These are phyloP conservation scores for Metschnikowia lochheadii DNA, from an alignment of 805 yeast species.

Conservation along the genomic window DNA sequence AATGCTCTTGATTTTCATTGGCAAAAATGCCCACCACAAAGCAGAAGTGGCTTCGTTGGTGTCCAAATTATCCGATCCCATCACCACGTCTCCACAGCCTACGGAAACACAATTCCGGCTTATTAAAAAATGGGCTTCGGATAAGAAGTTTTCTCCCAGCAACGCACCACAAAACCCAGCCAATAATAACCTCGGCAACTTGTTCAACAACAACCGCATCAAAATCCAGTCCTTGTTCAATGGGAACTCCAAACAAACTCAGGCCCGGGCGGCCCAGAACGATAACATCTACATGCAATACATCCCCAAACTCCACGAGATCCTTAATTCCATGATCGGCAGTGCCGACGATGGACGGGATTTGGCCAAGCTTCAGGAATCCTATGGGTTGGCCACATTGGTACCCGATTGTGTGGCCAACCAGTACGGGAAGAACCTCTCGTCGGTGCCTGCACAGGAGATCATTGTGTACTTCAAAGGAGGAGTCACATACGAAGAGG, in stretches of 20 bases:
- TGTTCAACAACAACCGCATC: conserved; percentile 32
- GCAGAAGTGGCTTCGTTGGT: conserved; percentile 24
- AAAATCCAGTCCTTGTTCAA: conserved; percentile 30
- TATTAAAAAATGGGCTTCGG: conserved; percentile 19
- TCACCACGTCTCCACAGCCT: conserved; percentile 28
- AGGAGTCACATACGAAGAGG: conserved; percentile 91
- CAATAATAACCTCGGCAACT: conserved; percentile 23
- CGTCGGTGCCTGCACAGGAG: conserved; percentile 48
- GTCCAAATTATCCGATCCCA: conserved; percentile 27
- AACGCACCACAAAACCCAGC: not conserved
- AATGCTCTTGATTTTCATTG: conserved; percentile 66
- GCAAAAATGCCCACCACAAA: conserved; percentile 54
- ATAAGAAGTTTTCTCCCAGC: not conserved
- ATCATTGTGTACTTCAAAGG: conserved; percentile 75
- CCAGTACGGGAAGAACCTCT: conserved; percentile 21
- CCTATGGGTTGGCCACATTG: conserved; percentile 28
- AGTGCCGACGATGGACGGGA: conserved; percentile 6
- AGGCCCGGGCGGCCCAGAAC: conserved; percentile 24
- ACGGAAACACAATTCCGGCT: conserved; percentile 31
- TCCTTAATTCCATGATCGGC: conserved; percentile 22
- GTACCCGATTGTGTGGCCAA: conserved; percentile 34
- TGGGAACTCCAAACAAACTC: conserved; percentile 15
- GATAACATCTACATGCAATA: conserved; percentile 90
- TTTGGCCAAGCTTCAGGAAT: conserved; percentile 7
- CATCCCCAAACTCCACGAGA: conserved; percentile 61